Evolutionary conservation across 1,284 basidiomycete species (phyloP).

Genomic region (Tranzscheliella williamsii): DNA sequence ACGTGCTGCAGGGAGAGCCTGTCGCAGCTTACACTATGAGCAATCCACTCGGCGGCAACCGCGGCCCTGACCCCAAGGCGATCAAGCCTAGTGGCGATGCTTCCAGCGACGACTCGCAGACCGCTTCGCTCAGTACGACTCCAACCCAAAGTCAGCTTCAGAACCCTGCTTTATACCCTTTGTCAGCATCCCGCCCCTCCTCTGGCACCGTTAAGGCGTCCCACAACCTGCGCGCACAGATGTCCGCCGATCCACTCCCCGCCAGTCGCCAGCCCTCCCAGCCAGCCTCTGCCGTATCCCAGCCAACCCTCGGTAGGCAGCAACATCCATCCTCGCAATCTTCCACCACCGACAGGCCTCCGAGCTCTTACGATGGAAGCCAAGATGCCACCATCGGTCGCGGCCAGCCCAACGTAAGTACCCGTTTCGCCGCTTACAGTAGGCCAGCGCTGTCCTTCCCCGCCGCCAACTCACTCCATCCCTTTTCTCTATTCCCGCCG

Average conservation of each 20-base stretch:
- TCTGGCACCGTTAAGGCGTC: constrained; percentile 13
- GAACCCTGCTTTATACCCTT: constrained; percentile 12
- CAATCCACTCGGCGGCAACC: no score
- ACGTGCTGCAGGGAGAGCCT: no score
- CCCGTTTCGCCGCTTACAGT: no score
- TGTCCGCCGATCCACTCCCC: no score
- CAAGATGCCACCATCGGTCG: constrained; percentile 21
- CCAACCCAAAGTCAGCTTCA: constrained; percentile 41
- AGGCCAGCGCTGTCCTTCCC: no score
- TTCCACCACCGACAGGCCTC: constrained; percentile 7
- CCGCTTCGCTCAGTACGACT: constrained; percentile 43
- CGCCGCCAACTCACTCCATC: no score
- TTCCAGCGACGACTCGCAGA: constrained; percentile 15
- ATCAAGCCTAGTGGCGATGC: not conserved
- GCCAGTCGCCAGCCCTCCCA: no score
- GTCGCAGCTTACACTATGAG: no score
- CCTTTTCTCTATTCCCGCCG: no score
- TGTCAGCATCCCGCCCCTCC: constrained; percentile 15
- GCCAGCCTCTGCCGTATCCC: not conserved
- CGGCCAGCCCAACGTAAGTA: constrained; percentile 19
- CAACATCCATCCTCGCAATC: constrained; percentile 18
- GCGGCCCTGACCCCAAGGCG: no score
- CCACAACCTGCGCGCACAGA: not conserved
- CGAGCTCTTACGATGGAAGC: constrained; percentile 15
- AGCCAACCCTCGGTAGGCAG: no score